Conservation (phyloP, 495 filamentous ascomycete genomes). For the Lepraria neglecta region DNA sequence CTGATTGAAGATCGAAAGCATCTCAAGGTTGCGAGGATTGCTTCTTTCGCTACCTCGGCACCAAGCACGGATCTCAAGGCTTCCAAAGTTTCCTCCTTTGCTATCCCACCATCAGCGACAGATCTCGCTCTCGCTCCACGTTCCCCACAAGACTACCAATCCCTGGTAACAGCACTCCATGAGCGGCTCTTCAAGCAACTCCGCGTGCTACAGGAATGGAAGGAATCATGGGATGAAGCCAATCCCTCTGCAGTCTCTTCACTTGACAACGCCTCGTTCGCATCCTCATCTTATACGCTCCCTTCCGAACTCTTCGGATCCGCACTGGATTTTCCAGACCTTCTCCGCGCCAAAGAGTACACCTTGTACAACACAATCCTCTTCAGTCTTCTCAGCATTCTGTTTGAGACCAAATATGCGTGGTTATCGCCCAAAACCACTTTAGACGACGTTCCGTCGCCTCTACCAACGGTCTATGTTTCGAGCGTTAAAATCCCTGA, state of each 20-base stretch:
- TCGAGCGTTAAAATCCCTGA: constrained; percentile 1
- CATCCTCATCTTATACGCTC: background rate
- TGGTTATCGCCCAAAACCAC: background rate
- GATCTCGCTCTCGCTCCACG: constrained; percentile 6
- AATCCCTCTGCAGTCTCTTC: constrained; percentile 1
- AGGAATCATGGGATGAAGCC: background rate
- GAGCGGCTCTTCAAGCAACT: background rate
- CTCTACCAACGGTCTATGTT: background rate
- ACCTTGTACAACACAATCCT: constrained; percentile 13
- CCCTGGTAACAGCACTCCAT: background rate
- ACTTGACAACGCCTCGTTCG: background rate
- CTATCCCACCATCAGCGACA: background rate
- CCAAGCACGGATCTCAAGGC: background rate
- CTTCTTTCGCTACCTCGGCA: background rate
- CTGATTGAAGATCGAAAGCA: constrained; percentile 6
- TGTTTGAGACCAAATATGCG: background rate
- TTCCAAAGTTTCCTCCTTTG: background rate
- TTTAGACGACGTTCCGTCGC: background rate
- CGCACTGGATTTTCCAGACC: constrained; percentile 7
- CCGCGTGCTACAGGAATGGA: constrained; percentile 9
- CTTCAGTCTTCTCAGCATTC: constrained; percentile 5
- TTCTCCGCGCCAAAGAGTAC: constrained; percentile 6
- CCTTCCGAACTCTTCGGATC: constrained; percentile 5
- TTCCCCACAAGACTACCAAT: constrained; percentile 4
- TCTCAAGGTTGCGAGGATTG: constrained; percentile 2